phyloP scores from a whole-genome alignment of 2,329 filamentous ascomycete species.

The Fusarium robinianum region DNA sequence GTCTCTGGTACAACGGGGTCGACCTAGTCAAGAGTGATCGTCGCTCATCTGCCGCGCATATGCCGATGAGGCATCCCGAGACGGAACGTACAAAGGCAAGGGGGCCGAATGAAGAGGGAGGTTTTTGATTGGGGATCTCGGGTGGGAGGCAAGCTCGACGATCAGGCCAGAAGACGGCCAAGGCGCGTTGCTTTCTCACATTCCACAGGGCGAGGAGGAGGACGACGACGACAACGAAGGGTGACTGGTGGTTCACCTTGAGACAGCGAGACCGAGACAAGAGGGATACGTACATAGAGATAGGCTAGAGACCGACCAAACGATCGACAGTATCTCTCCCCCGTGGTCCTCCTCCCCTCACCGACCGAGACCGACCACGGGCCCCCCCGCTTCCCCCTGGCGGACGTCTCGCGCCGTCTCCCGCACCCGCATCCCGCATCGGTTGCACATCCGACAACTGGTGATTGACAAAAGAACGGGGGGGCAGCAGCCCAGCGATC shows the following conservation, averaged over 20 bases:
- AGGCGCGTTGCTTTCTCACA: conserved; percentile 28
- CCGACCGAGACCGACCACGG: no score
- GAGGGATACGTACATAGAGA: no score
- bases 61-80: conserved; percentile 36
- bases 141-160: conserved; percentile 13
- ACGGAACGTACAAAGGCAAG: conserved; percentile 14
- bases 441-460: neutral
- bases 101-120: no score
- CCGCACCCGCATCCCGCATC: neutral
- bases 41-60: conserved; percentile 37
- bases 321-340: no score
- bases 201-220: conserved; percentile 22
- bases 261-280: no score
- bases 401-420: neutral
- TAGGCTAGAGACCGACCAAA: no score
- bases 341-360: no score
- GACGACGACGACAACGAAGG: no score
- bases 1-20: conserved; percentile 17
- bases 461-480: no score
- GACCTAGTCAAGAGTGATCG: conserved; percentile 35
- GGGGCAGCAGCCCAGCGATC: no score
- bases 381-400: no score
- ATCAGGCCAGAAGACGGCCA: conserved; percentile 38
- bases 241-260: no score
- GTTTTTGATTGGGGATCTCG: conserved; percentile 31